Evolutionary conservation across 1,139 yeast species (phyloP).

Genomic region (Hansenula sp.): DNA sequence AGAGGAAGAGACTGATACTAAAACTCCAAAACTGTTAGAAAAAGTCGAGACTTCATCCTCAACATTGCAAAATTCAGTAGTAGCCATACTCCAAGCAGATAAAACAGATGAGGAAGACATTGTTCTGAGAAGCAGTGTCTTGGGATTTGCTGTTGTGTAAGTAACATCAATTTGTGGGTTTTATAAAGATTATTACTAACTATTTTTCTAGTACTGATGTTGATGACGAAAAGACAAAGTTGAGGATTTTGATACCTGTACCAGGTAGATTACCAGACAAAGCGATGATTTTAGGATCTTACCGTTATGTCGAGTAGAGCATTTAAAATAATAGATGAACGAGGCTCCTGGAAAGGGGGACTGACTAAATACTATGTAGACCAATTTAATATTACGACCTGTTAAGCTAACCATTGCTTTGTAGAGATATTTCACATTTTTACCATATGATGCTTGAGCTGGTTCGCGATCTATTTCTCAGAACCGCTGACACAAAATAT

Average conservation of each 20-base stretch:
- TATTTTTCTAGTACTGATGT: slow-evolving; percentile 39
- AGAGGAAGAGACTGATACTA: slow-evolving; percentile 15
- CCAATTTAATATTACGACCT: too few relatives aligned
- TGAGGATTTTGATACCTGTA: slow-evolving; percentile 76
- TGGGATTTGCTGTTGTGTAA: slow-evolving; percentile 51
- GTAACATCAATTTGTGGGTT: not conserved
- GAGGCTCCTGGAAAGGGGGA: too few relatives aligned
- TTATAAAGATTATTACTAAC: slow-evolving; percentile 12
- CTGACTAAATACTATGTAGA: too few relatives aligned
- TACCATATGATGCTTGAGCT: too few relatives aligned
- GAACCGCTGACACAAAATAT: too few relatives aligned
- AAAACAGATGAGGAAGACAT: slow-evolving; percentile 46
- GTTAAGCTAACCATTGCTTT: too few relatives aligned
- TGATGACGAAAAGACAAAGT: slow-evolving; percentile 64
- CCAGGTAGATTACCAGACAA: slow-evolving; percentile 82
- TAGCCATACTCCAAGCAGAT: slow-evolving; percentile 69
- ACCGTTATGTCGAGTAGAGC: slow-evolving; percentile 60
- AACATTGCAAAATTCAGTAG: slow-evolving; percentile 62
- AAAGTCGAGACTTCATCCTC: slow-evolving; percentile 48
- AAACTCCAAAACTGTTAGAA: slow-evolving; percentile 21
- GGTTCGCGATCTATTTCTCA: too few relatives aligned
- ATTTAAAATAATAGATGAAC: too few relatives aligned
- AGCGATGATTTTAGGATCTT: slow-evolving; percentile 60
- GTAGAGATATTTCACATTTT: too few relatives aligned
- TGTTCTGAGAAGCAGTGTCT: slow-evolving; percentile 53